These are phyloP conservation scores for Cinchona pubescens DNA, from an alignment of 257 asterid species.

Conservation along the genomic window DNA sequence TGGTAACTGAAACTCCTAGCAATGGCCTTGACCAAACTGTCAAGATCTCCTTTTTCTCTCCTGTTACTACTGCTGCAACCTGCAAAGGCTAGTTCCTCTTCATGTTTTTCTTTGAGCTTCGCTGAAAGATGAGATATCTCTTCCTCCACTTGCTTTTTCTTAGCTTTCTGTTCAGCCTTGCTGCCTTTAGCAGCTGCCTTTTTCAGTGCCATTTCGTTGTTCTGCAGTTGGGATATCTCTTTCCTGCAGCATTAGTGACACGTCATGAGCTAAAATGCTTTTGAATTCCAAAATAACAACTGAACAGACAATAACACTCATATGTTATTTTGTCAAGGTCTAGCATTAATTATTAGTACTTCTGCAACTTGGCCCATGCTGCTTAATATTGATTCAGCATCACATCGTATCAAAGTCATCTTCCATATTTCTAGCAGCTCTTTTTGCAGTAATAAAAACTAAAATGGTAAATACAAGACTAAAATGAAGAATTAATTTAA, in stretches of 20 bases:
- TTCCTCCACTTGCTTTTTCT: conserved; percentile 94
- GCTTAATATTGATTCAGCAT: background rate
- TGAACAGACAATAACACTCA: background rate
- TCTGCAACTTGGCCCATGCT: background rate
- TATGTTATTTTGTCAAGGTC: no score
- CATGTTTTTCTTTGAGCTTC: conserved; percentile 68
- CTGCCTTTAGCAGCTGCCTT: conserved; percentile 97
- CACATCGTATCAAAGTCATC: background rate
- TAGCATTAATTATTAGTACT: background rate
- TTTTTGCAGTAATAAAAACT: background rate
- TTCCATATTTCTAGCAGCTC: background rate
- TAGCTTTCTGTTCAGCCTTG: conserved; percentile 97
- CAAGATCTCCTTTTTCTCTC: conserved; percentile 55
- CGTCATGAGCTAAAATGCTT: background rate
- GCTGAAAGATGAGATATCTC: conserved; percentile 66
- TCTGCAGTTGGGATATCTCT: conserved; percentile 73
- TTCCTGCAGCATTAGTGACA: conserved; percentile 49
- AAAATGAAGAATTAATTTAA: background rate
- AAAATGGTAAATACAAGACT: no score
- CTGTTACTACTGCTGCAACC: conserved; percentile 46
- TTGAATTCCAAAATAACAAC: background rate
- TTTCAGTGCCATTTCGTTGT: conserved; percentile 73
- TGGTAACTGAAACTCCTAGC: conserved; percentile 78
- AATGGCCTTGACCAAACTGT: conserved; percentile 74
- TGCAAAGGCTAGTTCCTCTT: conserved; percentile 65